Conservation (phyloP, 805 yeast genomes). For the Candida schatavii region DNA sequence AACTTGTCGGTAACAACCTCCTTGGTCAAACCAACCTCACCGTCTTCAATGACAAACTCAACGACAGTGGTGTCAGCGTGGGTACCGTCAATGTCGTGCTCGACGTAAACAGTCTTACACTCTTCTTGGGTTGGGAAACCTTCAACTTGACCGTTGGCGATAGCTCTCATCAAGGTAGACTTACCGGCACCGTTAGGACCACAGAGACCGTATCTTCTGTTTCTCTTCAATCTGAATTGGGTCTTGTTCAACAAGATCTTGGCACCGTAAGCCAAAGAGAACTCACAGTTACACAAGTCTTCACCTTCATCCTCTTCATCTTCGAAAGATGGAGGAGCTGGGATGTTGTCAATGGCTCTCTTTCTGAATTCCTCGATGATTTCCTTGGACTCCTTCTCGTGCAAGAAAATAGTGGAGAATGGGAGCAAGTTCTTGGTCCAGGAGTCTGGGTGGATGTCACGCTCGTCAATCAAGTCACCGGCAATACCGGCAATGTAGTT, state of each 20-base stretch:
- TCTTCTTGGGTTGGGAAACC: slow-evolving; percentile 99
- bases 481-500: slow-evolving; percentile 92
- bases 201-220: slow-evolving; percentile 98
- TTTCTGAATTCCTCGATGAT: slow-evolving; percentile 89
- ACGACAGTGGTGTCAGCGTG: slow-evolving; percentile 93
- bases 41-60: slow-evolving; percentile 86
- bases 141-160: slow-evolving; percentile 97
- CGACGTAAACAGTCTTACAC: slow-evolving; percentile 98
- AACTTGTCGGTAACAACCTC: slow-evolving; percentile 74
- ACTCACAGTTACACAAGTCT: slow-evolving; percentile 99
- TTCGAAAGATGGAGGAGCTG: slow-evolving; percentile 92
- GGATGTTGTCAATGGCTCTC: slow-evolving; percentile 97
- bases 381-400: slow-evolving; percentile 87
- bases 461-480: slow-evolving; percentile 98
- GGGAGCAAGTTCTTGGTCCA: slow-evolving; percentile 90
- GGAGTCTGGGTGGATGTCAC: slow-evolving; percentile 83
- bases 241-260: slow-evolving; percentile 99
- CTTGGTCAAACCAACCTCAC: slow-evolving; percentile 66
- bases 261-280: slow-evolving; percentile 99
- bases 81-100: slow-evolving; percentile 97
- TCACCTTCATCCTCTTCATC: slow-evolving; percentile 99
- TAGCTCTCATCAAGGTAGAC: slow-evolving; percentile 83
- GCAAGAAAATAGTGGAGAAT: slow-evolving; percentile 93
- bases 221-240: slow-evolving; percentile 97
- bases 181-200: slow-evolving; percentile 56